Percentiles rank a stretch among this genome's conserved stretches.
phyloP scores from a whole-genome alignment of 2,329 filamentous ascomycete genomes.

The Colletotrichum sp. region DNA sequence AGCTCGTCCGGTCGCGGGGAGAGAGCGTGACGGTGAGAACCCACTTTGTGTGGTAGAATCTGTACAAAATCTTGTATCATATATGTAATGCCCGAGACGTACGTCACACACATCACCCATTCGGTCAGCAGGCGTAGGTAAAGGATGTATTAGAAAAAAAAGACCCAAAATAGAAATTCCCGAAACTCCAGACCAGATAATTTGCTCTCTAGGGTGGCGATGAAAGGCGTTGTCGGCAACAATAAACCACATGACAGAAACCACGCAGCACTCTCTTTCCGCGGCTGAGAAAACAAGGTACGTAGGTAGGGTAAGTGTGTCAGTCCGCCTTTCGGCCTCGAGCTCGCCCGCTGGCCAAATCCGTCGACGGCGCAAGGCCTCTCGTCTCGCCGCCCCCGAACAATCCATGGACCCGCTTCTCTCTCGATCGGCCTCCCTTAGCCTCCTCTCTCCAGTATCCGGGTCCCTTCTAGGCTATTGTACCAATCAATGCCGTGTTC shows the following conservation, averaged over 20 bases:
- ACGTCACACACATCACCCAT: neutral
- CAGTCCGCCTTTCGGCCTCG: neutral
- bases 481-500: neutral
- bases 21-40: conserved; percentile 7
- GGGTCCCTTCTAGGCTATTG: neutral
- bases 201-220: conserved; percentile 40
- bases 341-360: neutral
- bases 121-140: neutral
- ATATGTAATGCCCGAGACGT: neutral
- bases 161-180: conserved; percentile 39
- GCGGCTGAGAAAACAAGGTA: neutral
- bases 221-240: conserved; percentile 21
- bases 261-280: conserved; percentile 8
- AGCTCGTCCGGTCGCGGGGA: conserved; percentile 19
- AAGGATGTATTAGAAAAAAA: conserved; percentile 43
- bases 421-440: neutral
- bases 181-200: conserved; percentile 54
- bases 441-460: neutral
- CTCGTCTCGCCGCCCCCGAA: neutral
- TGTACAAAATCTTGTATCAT: neutral
- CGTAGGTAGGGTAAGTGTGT: neutral
- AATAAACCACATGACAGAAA: conserved; percentile 9
- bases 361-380: neutral
- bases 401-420: neutral
- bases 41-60: conserved; percentile 14